Percentiles rank a stretch among this genome's conserved stretches.
Conservation (phyloP, 805 yeast genomes). For the Candida ovalis region DNA sequence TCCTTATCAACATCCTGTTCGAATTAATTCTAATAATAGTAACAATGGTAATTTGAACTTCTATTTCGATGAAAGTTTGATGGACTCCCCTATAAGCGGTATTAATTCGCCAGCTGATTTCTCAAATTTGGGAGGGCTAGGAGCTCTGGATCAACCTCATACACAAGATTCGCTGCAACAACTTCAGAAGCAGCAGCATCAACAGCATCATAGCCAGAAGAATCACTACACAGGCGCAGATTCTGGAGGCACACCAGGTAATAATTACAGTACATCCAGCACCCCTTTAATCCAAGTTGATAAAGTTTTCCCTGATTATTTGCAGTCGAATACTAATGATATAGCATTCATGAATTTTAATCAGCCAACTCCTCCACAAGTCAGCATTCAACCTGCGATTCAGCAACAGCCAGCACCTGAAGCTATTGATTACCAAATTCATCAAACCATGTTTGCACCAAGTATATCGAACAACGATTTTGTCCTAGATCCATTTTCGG, state of each 20-base stretch:
- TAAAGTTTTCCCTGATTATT: constrained; percentile 10
- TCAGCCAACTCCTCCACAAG: constrained; percentile 1
- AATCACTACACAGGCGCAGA: too few species aligned
- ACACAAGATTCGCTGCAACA: not conserved
- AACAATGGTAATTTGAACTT: not conserved
- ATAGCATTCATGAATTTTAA: not conserved
- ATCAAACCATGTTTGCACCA: constrained; percentile 8
- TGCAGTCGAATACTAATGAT: not conserved
- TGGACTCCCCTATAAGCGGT: not conserved
- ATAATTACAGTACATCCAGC: not conserved
- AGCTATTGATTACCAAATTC: constrained; percentile 1
- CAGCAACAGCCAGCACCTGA: not conserved
- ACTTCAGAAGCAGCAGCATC: not conserved
- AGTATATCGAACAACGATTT: constrained; percentile 6
- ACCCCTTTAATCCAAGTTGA: constrained; percentile 17
- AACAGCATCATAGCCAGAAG: too few species aligned
- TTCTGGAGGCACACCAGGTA: not conserved
- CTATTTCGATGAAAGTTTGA: not conserved
- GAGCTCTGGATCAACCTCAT: not conserved
- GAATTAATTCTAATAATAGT: not conserved
- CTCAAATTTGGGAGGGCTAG: not conserved
- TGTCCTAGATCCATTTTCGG: constrained; percentile 12
- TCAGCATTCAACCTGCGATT: not conserved
- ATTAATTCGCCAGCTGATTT: constrained; percentile 1
- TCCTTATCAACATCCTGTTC: not conserved